phyloP scores from a whole-genome alignment of 2,329 filamentous ascomycete species.

The Phoma sp. region DNA sequence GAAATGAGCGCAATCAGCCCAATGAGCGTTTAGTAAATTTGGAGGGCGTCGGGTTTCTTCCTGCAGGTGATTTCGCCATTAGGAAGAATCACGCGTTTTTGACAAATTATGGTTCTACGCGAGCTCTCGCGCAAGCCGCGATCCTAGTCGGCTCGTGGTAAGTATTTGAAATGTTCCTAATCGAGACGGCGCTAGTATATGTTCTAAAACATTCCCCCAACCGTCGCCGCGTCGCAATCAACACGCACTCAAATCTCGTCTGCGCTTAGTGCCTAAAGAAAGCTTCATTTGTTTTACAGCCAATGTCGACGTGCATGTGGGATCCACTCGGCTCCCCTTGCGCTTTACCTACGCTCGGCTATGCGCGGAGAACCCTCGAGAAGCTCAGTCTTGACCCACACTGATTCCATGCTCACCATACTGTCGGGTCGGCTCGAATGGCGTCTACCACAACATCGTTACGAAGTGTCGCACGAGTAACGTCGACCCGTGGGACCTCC shows the following conservation, averaged over 20 bases:
- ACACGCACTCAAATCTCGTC: constrained; percentile 14
- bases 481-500: background rate
- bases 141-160: constrained; percentile 16
- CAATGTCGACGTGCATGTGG: background rate
- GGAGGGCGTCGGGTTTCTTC: constrained; percentile 2
- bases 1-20: constrained; percentile 6
- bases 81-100: constrained; percentile 12
- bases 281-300: constrained; percentile 4
- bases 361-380: background rate
- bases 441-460: background rate
- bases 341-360: background rate
- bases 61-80: constrained; percentile 2
- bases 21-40: constrained; percentile 12
- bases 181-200: constrained; percentile 26
- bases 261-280: constrained; percentile 10
- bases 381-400: background rate
- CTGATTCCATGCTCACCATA: background rate
- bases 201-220: constrained; percentile 21
- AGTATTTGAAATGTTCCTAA: constrained; percentile 39
- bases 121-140: constrained; percentile 2
- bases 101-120: constrained; percentile 27
- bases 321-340: background rate
- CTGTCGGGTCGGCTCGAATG: background rate
- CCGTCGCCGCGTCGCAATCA: constrained; percentile 3
- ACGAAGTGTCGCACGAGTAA: constrained; percentile 2